Base-by-base conservation (phyloP, 345 rosid species). In the Lagerstroemia speciosa region DNA sequence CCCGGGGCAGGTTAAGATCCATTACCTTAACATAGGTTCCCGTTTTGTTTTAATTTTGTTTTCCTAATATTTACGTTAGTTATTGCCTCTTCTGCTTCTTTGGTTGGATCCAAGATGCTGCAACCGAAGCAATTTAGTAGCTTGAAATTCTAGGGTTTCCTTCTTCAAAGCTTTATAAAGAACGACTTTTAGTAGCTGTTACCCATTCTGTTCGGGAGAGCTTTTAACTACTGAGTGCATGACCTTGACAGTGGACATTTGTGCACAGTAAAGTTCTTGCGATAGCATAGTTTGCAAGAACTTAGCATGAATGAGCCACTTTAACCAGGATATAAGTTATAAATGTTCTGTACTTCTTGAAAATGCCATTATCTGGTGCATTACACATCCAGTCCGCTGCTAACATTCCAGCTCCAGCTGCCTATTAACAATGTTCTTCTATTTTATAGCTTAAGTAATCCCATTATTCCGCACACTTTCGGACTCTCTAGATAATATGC, bases 1-100 rank as follows among this genome's bases (percentile, higher is more conserved):
- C 62, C 96, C 97, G 71, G 99, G 99, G 75, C 98, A 91, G 96
- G 99, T 91, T 64, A 79, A 67, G 7, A 31, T 66, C 26, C 15
- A 72, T 40, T 66, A 17, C 55, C 64, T 64, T 11, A 10, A 40
- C 22, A 2, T 26, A 33, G 24, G 16, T 57, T 8, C 31, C 29
- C 55, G 27, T 41, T 10, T n/a, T n/a, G n/a, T n/a, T 45, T 19
- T 22, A 45, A 61, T 1, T 32, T 12, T 26, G 27, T 61, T 31
- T 48, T 70, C 4, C 24, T 27, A 20, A 24, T 67, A 16, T n/a
- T 16, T 0, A 20, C 50, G 27, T 50, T 19, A 17, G 5, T 32
- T 33, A 29, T 61, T 16, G 11, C 7, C 10, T 33, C 30, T 61
- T 48, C 6, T 20, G n/a, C 8, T 48, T 53, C 30, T 19, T 22